phyloP scores from a whole-genome alignment of 1,139 yeast species.

The Protomyces pachydermus region DNA sequence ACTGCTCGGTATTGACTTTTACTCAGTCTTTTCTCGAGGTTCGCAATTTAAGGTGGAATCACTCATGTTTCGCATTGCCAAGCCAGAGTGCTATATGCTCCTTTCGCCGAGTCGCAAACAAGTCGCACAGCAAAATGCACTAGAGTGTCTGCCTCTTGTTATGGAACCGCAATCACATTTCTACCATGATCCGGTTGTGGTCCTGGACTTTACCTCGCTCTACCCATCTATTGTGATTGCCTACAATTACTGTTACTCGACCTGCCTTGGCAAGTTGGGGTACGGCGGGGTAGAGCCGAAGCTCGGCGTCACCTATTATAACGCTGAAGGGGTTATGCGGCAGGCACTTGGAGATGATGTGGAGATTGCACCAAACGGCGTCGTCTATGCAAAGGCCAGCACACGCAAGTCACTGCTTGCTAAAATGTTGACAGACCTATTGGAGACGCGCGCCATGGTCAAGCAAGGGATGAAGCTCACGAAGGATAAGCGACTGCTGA shows the following conservation, averaged over 20 bases:
- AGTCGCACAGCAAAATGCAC: constrained; percentile 77
- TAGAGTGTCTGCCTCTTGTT: constrained; percentile 82
- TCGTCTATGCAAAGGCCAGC: constrained; percentile 61
- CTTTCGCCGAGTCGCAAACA: constrained; percentile 76
- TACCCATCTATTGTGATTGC: constrained; percentile 93
- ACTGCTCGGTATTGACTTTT: constrained; percentile 80
- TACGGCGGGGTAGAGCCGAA: constrained; percentile 48
- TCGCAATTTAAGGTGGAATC: constrained; percentile 94
- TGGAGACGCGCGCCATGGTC: constrained; percentile 72
- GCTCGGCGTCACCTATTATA: constrained; percentile 49
- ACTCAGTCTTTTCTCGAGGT: constrained; percentile 81
- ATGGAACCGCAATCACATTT: constrained; percentile 86
- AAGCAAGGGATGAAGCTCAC: constrained; percentile 62
- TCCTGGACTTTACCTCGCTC: constrained; percentile 85
- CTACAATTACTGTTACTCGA: constrained; percentile 85
- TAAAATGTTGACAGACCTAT: constrained; percentile 75
- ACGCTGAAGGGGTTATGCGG: constrained; percentile 55
- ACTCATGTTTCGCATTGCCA: constrained; percentile 64
- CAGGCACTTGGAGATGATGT: constrained; percentile 53
- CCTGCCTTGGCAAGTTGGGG: constrained; percentile 68
- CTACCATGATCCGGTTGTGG: constrained; percentile 83
- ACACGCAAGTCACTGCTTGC: constrained; percentile 71
- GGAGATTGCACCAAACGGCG: constrained; percentile 75
- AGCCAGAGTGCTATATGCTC: constrained; percentile 65
- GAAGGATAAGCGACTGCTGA: constrained; percentile 47